Percentiles rank a stretch among this genome's conserved stretches.
phyloP scores from a whole-genome alignment of 176 grass and related monocot genomes.

The Chloris gayana region DNA sequence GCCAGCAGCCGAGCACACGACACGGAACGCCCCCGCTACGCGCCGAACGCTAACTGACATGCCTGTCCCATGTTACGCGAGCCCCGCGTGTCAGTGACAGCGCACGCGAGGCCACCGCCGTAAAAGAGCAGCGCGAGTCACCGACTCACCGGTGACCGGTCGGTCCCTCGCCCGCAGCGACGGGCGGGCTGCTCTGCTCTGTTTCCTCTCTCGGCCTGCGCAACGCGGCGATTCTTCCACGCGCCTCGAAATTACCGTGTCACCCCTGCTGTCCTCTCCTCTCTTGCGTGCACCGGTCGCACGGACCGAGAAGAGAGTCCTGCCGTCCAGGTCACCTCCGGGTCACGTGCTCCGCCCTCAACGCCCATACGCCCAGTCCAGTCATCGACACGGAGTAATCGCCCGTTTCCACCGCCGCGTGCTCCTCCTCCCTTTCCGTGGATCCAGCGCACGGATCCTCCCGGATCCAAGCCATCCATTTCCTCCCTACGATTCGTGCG shows the following conservation, averaged over 20 bases:
- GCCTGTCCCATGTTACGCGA: rapidly evolving
- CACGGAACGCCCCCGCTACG: neutral
- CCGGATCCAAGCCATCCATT: neutral
- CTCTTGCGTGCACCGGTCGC: neutral
- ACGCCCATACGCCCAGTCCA: neutral
- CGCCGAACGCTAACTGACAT: neutral
- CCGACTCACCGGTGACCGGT: neutral
- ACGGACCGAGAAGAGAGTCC: neutral
- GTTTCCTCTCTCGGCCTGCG: neutral
- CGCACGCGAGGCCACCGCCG: neutral
- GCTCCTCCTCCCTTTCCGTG: neutral
- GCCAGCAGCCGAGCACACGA: neutral
- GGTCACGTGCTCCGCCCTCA: rapidly evolving
- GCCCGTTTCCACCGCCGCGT: neutral
- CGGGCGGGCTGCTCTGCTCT: neutral
- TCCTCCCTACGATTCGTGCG: no score
- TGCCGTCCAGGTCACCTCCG: neutral
- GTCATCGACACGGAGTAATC: neutral
- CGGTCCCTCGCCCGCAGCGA: constrained; percentile 30
- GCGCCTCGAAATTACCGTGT: neutral
- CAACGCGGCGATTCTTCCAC: constrained; percentile 27
- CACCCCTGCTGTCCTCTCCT: neutral
- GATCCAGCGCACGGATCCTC: neutral
- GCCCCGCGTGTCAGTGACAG: neutral
- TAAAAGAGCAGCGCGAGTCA: neutral